Base-by-base conservation (phyloP, 2,329 filamentous ascomycete genomes). In the Knoxdaviesia capensis region DNA sequence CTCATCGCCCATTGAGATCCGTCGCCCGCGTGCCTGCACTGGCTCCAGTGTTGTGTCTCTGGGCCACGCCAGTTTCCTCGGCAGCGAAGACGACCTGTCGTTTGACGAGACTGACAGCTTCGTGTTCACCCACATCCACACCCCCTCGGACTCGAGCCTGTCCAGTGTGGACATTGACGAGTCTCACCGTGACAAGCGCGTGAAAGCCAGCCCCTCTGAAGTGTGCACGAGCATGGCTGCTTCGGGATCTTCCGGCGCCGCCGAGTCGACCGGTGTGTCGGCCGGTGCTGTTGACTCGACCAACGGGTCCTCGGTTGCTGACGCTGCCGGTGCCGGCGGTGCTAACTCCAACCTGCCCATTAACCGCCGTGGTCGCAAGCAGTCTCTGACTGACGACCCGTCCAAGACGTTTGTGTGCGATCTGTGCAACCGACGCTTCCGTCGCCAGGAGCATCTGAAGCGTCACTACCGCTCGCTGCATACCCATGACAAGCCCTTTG, bases 371-470 rank as follows among this genome's bases (percentile, higher is more conserved):
- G 90, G 90, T 46, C 87, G 90, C 61, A 98, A 98, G 77, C 90
- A 98, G 65, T 96, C 90, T 1, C 64, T 96, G 52, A 96, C 90
- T 5, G 90, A 96, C 55, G 90, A 98, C 54, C 90, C 90, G 1
- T 92, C 85, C 54, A 98, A 98, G 77, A 94, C 87, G 0, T 98
- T 96, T 49, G 84, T 94, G 46, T 98, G 90, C 65, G 86, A 87
- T 44, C 73, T 94, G 28, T 98, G 90, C 77, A 88, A 85, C 54
- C 86, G 90, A 49, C 84, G 90, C 47, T 98, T 98, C 80, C 82
- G 90, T 48, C 84, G 90, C 48, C 90, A 98, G 63, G 90, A 98
- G 62, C 90, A 98, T 56, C 75, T 98, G 46, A 98, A 98, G 77
- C 83, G 90, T 48, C 90, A 98, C 68, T 94, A 94, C 69, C 80